Percentiles rank a stretch among this genome's conserved stretches.
Conservation (phyloP, 2,329 filamentous ascomycete genomes). For the Zymoseptoria crescenta region DNA sequence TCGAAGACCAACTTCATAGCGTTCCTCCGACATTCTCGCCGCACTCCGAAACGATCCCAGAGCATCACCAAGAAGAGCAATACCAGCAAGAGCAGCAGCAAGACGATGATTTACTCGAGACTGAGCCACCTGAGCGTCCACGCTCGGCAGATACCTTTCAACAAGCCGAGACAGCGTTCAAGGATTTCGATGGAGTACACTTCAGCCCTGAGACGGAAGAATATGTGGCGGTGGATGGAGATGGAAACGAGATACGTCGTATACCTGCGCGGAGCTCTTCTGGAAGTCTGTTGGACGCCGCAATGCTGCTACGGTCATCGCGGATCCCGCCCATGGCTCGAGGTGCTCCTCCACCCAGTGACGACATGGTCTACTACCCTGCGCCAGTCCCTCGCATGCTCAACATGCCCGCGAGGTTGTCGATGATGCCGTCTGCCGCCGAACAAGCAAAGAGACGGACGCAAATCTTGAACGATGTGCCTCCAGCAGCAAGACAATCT, state of each 20-base stretch:
- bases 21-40: constrained; percentile 21
- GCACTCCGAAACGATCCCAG: constrained; percentile 1
- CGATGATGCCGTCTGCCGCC: constrained; percentile 58
- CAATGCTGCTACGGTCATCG: constrained; percentile 20
- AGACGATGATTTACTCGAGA: constrained; percentile 3
- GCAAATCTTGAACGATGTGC: constrained; percentile 52
- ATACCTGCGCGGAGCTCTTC: constrained; percentile 26
- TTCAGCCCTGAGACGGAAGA: constrained; percentile 50
- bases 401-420: constrained; percentile 82
- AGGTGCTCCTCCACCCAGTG: constrained; percentile 54
- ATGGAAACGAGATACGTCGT: constrained; percentile 27
- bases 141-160: constrained; percentile 55
- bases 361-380: constrained; percentile 89
- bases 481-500: constrained; percentile 46
- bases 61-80: constrained; percentile 5
- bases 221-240: constrained; percentile 25
- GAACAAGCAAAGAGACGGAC: constrained; percentile 64
- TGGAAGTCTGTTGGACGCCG: constrained; percentile 22
- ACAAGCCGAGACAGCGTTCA: constrained; percentile 60
- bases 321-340: not conserved
- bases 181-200: constrained; percentile 75
- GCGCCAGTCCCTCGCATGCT: constrained; percentile 90
- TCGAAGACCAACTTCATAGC: constrained; percentile 21
- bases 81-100: constrained; percentile 15
- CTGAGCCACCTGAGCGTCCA: constrained; percentile 34